Evolutionary conservation across 768 basidiomycete species (phyloP), one percentile per base, ranked within the genome.

Genomic region (Rhodotorula diobovata): DNA sequence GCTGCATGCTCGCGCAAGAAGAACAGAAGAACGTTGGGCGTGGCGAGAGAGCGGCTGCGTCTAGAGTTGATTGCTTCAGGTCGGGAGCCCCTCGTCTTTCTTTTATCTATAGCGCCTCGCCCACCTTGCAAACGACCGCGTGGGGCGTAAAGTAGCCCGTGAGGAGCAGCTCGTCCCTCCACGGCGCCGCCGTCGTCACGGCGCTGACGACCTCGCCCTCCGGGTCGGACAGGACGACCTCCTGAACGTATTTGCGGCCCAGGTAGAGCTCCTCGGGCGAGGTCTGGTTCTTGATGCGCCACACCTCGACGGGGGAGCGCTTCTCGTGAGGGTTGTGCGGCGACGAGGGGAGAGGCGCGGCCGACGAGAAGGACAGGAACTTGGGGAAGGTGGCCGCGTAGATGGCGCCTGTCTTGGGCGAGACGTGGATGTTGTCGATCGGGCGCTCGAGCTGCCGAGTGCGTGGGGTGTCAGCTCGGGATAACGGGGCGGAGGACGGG

Each of bases 211-310:
- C 61, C 7, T 77, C 80, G 16, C 89, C 53, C 16, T 1, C 88
- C 68, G 87, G 83, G 78, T 90, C 88, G 78, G 89, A 87, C 68
- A 90, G 89, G 18, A 85, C 82, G 87, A 89, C 71, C 23, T 10
- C 55, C 45, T 68, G 35, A 28, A 51, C 55, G 64, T 58, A 71
- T 54, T 70, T 64, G 30, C 66, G 66, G 3, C 76, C 76, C 50
- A 54, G 83, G 85, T 87, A 63, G 86, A 84, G 25, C 87, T 80
- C 41, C n/a, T n/a, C n/a, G n/a, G 81, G 83, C 74, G 84, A 86
- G 41, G 57, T 63, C 61, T 68, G 53, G 57, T 87, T 83, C 34
- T 85, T 86, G 63, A 77, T 85, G 86, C 11, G 86, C 82, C 43
- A 82, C 79, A 7, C 79, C 57, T 60, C 64, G 61, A 62, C 64